A percentile compares a stretch with the other conserved stretches of the same genome.
phyloP scores from a whole-genome alignment of 441 rosid species.

The Euphorbia celastroides region DNA sequence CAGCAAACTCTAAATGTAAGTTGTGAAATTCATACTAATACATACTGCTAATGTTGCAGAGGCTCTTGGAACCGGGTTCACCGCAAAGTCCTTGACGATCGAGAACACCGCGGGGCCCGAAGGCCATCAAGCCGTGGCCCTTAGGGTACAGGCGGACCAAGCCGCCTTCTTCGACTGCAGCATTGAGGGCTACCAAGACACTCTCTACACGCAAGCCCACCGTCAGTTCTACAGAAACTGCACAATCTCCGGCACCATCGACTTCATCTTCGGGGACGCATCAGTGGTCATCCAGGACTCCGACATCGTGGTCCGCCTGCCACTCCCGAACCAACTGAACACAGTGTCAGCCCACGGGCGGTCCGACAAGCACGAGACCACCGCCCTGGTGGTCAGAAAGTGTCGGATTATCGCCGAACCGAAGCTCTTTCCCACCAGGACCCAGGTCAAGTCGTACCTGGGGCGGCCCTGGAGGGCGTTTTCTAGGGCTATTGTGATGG shows the following conservation, averaged over 20 bases:
- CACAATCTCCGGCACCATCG: conserved; percentile 26
- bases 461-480: conserved; percentile 29
- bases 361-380: conserved; percentile 16
- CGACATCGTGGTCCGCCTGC: conserved; percentile 12
- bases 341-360: conserved; percentile 26
- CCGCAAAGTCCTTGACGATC: conserved; percentile 22
- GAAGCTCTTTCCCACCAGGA: conserved; percentile 6
- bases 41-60: conserved; percentile 10
- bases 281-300: conserved; percentile 24
- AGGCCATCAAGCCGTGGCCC: conserved; percentile 32
- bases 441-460: conserved; percentile 13
- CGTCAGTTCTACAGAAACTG: conserved; percentile 28
- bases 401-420: conserved; percentile 21
- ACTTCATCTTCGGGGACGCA: conserved; percentile 31
- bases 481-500: conserved; percentile 28
- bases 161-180: conserved; percentile 21
- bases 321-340: conserved; percentile 17
- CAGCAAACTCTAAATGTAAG: too few species aligned
- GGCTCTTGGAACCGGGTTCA: conserved; percentile 24
- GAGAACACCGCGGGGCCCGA: conserved; percentile 30
- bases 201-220: conserved; percentile 23
- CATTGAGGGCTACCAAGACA: conserved; percentile 29
- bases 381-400: conserved; percentile 22
- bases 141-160: conserved; percentile 22
- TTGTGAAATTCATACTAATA: neutral